Evolutionary conservation across 805 yeast genomes (phyloP).

Genomic region (Wickerhamomyces alni): DNA sequence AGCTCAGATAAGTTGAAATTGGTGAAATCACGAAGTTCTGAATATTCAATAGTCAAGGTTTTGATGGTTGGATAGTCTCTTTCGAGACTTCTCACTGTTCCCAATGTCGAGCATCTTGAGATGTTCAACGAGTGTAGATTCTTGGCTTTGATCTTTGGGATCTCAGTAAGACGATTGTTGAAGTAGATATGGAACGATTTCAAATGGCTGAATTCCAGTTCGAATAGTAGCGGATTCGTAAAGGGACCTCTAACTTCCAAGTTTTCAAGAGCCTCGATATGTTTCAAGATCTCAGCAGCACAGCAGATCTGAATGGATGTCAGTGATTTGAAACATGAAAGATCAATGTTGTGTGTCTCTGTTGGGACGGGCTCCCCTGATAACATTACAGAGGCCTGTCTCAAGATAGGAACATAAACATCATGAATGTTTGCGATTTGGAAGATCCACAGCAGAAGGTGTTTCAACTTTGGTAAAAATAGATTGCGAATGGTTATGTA

Average conservation of each 20-base stretch:
- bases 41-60: constrained; percentile 8
- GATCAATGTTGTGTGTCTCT: constrained; percentile 5
- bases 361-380: constrained; percentile 11
- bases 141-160: constrained; percentile 9
- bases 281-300: constrained; percentile 10
- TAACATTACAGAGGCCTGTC: constrained; percentile 11
- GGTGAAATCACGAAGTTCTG: constrained; percentile 5
- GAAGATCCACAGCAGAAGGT: constrained; percentile 10
- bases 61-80: constrained; percentile 7
- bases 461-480: constrained; percentile 6
- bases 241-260: constrained; percentile 16
- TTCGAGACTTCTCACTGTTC: constrained; percentile 1
- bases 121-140: constrained; percentile 4
- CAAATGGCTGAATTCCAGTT: constrained; percentile 1
- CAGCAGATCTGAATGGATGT: constrained; percentile 9
- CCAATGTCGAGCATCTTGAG: constrained; percentile 10
- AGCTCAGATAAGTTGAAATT: constrained; percentile 3
- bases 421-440: constrained; percentile 4
- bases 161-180: constrained; percentile 6
- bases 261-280: constrained; percentile 2
- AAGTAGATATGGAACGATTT: constrained; percentile 8
- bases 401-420: constrained; percentile 4
- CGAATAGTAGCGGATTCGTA: constrained; percentile 3
- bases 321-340: constrained; percentile 6
- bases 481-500: constrained; percentile 5